Percentiles rank a stretch among this genome's conserved stretches.
These are phyloP conservation scores for Leptographium galeiforme DNA, from an alignment of 2,329 filamentous ascomycete species.

Conservation along the genomic window DNA sequence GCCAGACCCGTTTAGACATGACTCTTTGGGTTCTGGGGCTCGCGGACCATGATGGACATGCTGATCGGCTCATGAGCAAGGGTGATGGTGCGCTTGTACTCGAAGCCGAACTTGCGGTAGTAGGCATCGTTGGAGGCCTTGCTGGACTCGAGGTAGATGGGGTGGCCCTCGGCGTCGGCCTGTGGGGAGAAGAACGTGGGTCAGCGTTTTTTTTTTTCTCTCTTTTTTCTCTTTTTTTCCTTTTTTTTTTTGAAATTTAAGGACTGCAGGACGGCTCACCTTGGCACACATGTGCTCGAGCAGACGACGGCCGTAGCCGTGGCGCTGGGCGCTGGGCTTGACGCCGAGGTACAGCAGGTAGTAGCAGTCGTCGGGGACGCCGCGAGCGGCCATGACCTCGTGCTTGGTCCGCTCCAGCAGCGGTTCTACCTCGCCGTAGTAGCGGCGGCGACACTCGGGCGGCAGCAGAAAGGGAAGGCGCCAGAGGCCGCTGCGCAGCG, in stretches of 20 bases:
- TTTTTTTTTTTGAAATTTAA: not conserved
- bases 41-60: conserved; percentile 71
- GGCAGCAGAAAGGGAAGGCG: conserved; percentile 62
- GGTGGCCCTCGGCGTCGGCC: conserved; percentile 54
- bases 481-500: conserved; percentile 65
- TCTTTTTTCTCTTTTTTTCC: conserved; percentile 5
- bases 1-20: no score
- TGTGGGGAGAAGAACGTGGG: conserved; percentile 16
- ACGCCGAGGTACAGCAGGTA: conserved; percentile 79
- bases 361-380: conserved; percentile 42
- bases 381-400: conserved; percentile 50
- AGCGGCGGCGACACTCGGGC: conserved; percentile 56
- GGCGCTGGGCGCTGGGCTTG: conserved; percentile 53
- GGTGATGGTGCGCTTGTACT: conserved; percentile 47
- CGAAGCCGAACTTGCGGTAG: conserved; percentile 66
- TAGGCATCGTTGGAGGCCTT: conserved; percentile 54
- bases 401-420: conserved; percentile 61
- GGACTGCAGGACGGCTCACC: conserved; percentile 25
- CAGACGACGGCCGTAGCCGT: conserved; percentile 59
- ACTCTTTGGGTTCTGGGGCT: conserved; percentile 30
- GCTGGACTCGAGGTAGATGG: conserved; percentile 70
- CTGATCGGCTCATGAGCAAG: conserved; percentile 49
- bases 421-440: conserved; percentile 65
- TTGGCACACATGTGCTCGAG: conserved; percentile 54
- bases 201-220: conserved; percentile 5